These are phyloP conservation scores for Elongisporangium anandrum DNA, from an alignment of 352 stramenopile species.

Conservation along the genomic window DNA sequence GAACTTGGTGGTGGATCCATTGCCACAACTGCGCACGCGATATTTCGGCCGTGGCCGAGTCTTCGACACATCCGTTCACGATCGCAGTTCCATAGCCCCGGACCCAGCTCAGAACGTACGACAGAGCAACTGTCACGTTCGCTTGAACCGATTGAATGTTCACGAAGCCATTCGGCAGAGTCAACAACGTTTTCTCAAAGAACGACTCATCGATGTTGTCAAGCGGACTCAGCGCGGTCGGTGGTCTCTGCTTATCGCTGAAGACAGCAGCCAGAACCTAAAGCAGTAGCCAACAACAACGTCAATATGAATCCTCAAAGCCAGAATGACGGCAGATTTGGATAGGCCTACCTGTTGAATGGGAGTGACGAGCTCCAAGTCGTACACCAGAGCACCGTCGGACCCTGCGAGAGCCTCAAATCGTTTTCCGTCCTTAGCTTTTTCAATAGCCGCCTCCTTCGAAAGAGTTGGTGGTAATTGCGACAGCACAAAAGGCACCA, in stretches of 20 bases:
- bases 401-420: slow-evolving; percentile 87
- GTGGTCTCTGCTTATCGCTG: background rate
- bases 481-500: slow-evolving; percentile 94
- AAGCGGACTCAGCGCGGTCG: background rate
- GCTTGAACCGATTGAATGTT: slow-evolving; percentile 75
- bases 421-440: slow-evolving; percentile 80
- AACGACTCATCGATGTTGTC: slow-evolving; percentile 21
- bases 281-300: background rate
- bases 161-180: slow-evolving; percentile 53
- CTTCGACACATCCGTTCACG: slow-evolving; percentile 91
- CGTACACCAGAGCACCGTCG: slow-evolving; percentile 93
- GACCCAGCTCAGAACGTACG: slow-evolving; percentile 91
- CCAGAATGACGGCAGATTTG: background rate
- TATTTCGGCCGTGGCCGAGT: slow-evolving; percentile 94
- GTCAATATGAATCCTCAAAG: background rate
- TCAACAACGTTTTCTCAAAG: slow-evolving; percentile 45
- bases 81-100: slow-evolving; percentile 87
- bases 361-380: slow-evolving; percentile 84
- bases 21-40: slow-evolving; percentile 91
- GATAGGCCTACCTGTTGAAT: slow-evolving; percentile 28
- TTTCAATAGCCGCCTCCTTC: slow-evolving; percentile 68
- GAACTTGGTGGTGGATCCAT: slow-evolving; percentile 59
- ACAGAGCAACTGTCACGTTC: slow-evolving; percentile 87
- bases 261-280: slow-evolving; percentile 11
- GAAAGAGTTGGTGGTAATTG: slow-evolving; percentile 70